Percentiles rank a stretch among this genome's conserved stretches.
Conservation (phyloP, 2,329 filamentous ascomycete species). For the Nemania sp. region DNA sequence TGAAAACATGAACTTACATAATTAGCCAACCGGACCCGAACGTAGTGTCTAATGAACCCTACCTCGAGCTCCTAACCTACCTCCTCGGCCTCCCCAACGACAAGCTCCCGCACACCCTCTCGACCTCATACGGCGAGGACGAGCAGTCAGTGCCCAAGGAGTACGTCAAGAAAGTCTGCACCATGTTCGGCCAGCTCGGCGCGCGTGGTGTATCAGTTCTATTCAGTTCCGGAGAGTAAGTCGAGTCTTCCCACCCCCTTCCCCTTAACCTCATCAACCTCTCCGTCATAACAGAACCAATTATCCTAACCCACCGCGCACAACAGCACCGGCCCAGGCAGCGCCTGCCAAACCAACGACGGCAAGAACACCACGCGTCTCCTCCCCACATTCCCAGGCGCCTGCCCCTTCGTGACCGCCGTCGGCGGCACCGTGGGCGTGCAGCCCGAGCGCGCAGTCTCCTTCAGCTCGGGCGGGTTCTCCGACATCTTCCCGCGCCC, state of each 20-base stretch:
- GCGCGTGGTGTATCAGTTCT: conserved; percentile 47
- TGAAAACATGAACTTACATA: conserved; percentile 11
- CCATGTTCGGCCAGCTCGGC: conserved; percentile 46
- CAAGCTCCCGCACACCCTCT: conserved; percentile 47
- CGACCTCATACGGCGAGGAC: conserved; percentile 45
- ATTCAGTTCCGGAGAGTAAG: conserved; percentile 49
- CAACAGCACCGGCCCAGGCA: conserved; percentile 42
- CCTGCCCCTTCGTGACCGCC: conserved; percentile 33
- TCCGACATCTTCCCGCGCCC: conserved; percentile 31
- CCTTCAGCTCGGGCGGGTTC: conserved; percentile 37
- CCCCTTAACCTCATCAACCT: background rate
- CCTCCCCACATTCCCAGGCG: conserved; percentile 59
- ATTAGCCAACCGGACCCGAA: conserved; percentile 43
- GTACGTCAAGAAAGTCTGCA: conserved; percentile 48
- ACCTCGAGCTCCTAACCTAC: conserved; percentile 48
- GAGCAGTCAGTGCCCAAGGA: conserved; percentile 46
- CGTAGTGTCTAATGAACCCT: conserved; percentile 55
- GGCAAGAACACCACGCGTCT: conserved; percentile 63
- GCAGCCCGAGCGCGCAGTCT: conserved; percentile 30
- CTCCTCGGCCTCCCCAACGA: conserved; percentile 42
- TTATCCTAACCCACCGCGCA: background rate
- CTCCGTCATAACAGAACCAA: background rate
- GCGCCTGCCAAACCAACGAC: conserved; percentile 65
- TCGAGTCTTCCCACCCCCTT: background rate
- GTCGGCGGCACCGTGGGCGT: conserved; percentile 29